Conservation (phyloP, 768 basidiomycete species). For the Lactarius indigo region DNA sequence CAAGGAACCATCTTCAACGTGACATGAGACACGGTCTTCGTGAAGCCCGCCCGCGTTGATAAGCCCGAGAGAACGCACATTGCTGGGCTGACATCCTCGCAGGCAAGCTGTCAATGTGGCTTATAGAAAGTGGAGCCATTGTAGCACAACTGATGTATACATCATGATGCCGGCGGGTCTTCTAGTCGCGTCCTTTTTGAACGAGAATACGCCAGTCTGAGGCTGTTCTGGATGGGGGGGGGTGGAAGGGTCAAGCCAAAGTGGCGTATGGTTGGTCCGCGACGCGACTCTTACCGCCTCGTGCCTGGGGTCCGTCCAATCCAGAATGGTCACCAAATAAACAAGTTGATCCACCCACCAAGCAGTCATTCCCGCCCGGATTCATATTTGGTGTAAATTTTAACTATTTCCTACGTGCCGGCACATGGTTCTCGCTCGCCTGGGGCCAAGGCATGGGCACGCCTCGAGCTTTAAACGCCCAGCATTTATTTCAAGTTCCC, state of each 20-base stretch:
- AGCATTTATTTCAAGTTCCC: constrained; percentile 5
- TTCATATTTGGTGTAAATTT: constrained; percentile 1
- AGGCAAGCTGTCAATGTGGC: not conserved
- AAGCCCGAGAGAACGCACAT: not conserved
- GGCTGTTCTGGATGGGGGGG: not conserved
- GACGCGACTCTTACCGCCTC: not conserved
- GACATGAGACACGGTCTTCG: not conserved
- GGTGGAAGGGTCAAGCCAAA: not conserved
- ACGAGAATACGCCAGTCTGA: not conserved
- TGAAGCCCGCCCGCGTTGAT: too few relatives aligned
- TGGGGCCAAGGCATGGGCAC: too few relatives aligned
- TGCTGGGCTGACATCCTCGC: not conserved
- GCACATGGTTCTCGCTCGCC: constrained; percentile 7
- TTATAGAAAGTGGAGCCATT: not conserved
- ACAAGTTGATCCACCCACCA: not conserved
- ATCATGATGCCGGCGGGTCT: not conserved
- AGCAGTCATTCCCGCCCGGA: not conserved
- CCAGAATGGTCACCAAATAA: constrained; percentile 6
- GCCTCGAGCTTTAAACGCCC: constrained; percentile 19
- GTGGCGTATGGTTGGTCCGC: not conserved
- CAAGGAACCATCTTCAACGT: not conserved
- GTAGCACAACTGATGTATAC: not conserved
- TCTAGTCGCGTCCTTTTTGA: not conserved
- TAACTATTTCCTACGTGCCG: constrained; percentile 3
- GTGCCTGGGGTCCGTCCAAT: not conserved